A percentile compares a stretch with the other conserved stretches of the same genome.
phyloP scores from a whole-genome alignment of 345 rosid species.

The Moricandia arvensis region DNA sequence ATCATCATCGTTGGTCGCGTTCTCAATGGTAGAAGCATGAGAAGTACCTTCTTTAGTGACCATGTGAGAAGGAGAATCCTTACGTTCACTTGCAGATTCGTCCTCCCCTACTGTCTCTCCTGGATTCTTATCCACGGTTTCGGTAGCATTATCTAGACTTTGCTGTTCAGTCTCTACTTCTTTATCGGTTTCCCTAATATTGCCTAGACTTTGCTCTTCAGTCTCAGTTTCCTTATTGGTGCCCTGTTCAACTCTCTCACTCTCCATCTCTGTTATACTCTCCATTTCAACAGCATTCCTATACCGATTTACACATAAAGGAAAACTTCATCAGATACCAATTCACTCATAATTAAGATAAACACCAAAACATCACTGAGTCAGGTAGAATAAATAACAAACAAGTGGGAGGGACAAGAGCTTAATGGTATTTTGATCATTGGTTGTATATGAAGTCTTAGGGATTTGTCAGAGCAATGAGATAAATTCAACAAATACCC shows the following conservation, averaged over 20 bases:
- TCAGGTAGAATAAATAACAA: not conserved
- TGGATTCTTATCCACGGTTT: constrained; percentile 8
- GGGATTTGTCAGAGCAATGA: not conserved
- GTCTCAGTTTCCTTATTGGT: not conserved
- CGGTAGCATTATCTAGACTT: constrained; percentile 1
- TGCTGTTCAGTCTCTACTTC: constrained; percentile 1
- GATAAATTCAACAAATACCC: not conserved
- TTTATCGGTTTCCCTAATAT: not conserved
- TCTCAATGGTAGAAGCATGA: constrained; percentile 15
- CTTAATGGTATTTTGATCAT: too few species aligned
- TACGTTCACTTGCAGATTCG: not conserved
- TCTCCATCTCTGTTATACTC: constrained; percentile 17
- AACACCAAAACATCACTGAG: not conserved
- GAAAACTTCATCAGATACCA: not conserved
- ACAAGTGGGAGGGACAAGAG: too few species aligned
- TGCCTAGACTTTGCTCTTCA: constrained; percentile 16
- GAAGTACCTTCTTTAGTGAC: constrained; percentile 28
- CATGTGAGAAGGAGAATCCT: constrained; percentile 31
- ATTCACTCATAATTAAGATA: not conserved
- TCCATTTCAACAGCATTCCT: constrained; percentile 37
- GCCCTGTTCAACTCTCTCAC: constrained; percentile 12
- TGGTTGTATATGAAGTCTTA: not conserved
- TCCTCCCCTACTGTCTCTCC: constrained; percentile 20
- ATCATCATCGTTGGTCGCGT: constrained; percentile 14
- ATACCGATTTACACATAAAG: not conserved